Evolutionary conservation across 441 rosid species (phyloP), one percentile per base, ranked within the genome.

Genomic region (Gossypium trilobum): DNA sequence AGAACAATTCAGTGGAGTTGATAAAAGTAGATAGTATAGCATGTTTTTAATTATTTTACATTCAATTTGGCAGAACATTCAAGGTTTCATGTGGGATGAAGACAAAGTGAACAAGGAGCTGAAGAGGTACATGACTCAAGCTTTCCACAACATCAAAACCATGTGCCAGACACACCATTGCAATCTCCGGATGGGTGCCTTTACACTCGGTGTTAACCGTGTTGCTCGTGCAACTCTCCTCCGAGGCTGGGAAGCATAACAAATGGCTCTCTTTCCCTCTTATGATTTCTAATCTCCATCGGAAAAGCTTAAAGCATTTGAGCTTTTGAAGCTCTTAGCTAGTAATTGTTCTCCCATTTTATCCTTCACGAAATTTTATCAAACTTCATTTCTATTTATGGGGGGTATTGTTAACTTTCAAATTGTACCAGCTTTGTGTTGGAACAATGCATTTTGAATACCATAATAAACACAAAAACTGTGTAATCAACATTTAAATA

Each of bases 41-140:
- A 66, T 66, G 42, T 66, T 66, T 5, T 13, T 46, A 66, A n/a
- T 14, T 17, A 13, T 1, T 17, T 70, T 25, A 25, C 3, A 29
- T 44, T 23, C 4, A 20, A 55, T 68, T 66, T 77, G 76, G 85
- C 89, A 87, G 94, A 93, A 91, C 81, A 93, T 93, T 60, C 97
- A 93, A 85, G 98, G 98, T 60, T 91, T 93, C 79, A 91, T 91
- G 98, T 93, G 98, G 98, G 92, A 91, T 51, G 98, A 90, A 77
- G 92, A 90, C n/a, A 86, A 89, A 80, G 96, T 91, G 80, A 91
- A 90, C 76, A 36, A 59, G 57, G 91, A 89, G 76, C 89, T 94
- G 23, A 75, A 75, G 73, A 89, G 80, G 81, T 94, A 94, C 81
- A 94, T 94, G 98, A 94, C 88, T 72, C 76, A 74, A 78, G 94